Percentiles rank a stretch among this genome's conserved stretches.
These are phyloP conservation scores for Dactylella cylindrospora DNA, from an alignment of 2,329 filamentous ascomycete species.

Conservation along the genomic window DNA sequence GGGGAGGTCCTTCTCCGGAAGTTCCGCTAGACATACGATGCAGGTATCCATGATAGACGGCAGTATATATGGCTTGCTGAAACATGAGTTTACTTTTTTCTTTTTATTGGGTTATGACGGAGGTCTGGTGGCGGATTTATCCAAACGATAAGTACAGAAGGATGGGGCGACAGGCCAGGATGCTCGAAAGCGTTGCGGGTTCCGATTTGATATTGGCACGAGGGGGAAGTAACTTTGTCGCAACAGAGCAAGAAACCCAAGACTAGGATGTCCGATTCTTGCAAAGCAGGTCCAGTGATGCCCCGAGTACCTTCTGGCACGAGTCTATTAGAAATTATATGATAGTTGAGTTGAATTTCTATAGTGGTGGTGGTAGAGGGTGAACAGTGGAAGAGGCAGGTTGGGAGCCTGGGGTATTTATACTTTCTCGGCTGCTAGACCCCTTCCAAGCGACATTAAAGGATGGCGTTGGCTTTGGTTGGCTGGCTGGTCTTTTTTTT, in stretches of 20 bases:
- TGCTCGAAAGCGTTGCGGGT: too few relatives aligned
- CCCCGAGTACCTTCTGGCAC: slow-evolving; percentile 1
- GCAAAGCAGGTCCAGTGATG: background rate
- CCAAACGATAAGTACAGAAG: slow-evolving; percentile 43
- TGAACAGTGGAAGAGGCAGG: slow-evolving; percentile 31
- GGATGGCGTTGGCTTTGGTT: too few relatives aligned
- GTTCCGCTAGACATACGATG: slow-evolving; percentile 72
- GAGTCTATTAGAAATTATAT: background rate
- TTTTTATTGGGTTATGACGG: too few relatives aligned
- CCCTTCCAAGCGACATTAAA: too few relatives aligned
- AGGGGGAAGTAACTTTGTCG: slow-evolving; percentile 11
- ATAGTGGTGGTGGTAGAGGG: slow-evolving; percentile 9
- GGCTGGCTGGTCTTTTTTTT: too few relatives aligned
- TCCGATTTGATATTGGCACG: slow-evolving; percentile 3
- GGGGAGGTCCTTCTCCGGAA: slow-evolving; percentile 56
- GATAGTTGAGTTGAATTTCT: background rate
- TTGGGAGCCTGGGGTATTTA: slow-evolving; percentile 43
- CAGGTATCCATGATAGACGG: slow-evolving; percentile 54
- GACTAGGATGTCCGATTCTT: background rate
- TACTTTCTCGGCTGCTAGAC: slow-evolving; percentile 22
- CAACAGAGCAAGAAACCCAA: slow-evolving; percentile 23
- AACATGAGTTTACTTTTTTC: slow-evolving; percentile 39
- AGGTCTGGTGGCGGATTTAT: slow-evolving; percentile 9
- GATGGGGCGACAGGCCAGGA: too few relatives aligned
- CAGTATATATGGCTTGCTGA: slow-evolving; percentile 31